Evolutionary conservation across 495 filamentous ascomycete genomes (phyloP).

Genomic region (Penicillium longicatenatum): DNA sequence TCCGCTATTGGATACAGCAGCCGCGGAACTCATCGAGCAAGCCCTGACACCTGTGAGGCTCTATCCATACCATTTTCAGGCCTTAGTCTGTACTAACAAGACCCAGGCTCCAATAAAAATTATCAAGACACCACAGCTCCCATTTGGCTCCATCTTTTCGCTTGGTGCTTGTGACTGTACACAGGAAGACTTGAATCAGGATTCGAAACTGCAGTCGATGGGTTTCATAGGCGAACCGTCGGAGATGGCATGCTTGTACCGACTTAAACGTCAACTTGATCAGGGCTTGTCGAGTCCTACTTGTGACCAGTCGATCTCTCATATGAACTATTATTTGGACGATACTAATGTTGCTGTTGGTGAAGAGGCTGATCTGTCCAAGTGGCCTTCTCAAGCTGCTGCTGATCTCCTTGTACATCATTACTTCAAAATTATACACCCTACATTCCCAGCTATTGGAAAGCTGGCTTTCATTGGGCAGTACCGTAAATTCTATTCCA

Average conservation of each 20-base stretch:
- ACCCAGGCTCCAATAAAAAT: neutral
- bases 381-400: slow-evolving; percentile 48
- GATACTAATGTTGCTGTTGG: slow-evolving; percentile 45
- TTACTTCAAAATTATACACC: slow-evolving; percentile 60
- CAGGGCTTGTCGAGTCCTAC: slow-evolving; percentile 20
- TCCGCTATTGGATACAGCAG: slow-evolving; percentile 33
- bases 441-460: slow-evolving; percentile 59
- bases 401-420: slow-evolving; percentile 54
- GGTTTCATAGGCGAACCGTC: slow-evolving; percentile 67
- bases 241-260: slow-evolving; percentile 61
- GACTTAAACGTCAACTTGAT: slow-evolving; percentile 41
- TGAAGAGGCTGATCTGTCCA: slow-evolving; percentile 46
- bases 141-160: neutral
- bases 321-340: slow-evolving; percentile 58
- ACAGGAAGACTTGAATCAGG: slow-evolving; percentile 59
- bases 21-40: neutral
- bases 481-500: slow-evolving; percentile 40
- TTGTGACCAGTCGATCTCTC: slow-evolving; percentile 33
- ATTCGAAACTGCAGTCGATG: slow-evolving; percentile 48
- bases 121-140: neutral
- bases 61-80: neutral
- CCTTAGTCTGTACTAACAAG: neutral
- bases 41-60: neutral
- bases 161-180: slow-evolving; percentile 42
- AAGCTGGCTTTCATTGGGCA: slow-evolving; percentile 46